Evolutionary conservation across 352 stramenopile species (phyloP), one percentile per base, ranked within the genome.

Genomic region (Phytopythium kandeliae): DNA sequence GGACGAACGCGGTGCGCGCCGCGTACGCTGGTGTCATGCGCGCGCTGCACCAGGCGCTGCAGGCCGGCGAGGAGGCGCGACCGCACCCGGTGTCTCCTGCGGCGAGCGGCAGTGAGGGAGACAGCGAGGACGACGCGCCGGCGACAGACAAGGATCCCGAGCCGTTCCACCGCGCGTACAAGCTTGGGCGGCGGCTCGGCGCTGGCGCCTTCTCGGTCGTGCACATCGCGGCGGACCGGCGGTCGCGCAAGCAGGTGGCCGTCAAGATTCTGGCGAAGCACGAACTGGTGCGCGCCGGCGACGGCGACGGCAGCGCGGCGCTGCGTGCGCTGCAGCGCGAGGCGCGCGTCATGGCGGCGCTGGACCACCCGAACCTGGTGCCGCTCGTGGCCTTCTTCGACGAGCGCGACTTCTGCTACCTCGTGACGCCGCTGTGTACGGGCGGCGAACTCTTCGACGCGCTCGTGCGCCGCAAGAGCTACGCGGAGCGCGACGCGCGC

Each of bases 361-460:
- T 93, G 30, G 63, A 87, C 26, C 79, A 93, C 61, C 69, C 78
- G 28, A 89, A 90, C 46, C 54, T 93, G 4, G 71, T 93, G 26
- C 79, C 77, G 34, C 63, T 89, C 15, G 54, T 88, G 15, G 79
- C 82, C 33, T 89, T 88, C 50, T 93, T 77, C 47, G 77, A 93
- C 37, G 82, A 89, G 54, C 42, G 69, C 15, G 60, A 75, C 52
- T 89, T 85, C 63, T 91, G 87, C 53, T 87, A 90, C 49, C 74
- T 91, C 52, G 83, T 93, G 17, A 93, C 80, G 21, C 77, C 78
- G 52, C 50, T 88, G 40, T 85, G 74, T 45, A 87, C 71, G 1
- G 89, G 89, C 37, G 88, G 96, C 9, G 95, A 99, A 57, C 71
- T 99, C 1, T 99, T 99, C 73, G 93, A 98, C 52, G 75, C 92